phyloP scores from a whole-genome alignment of 305 asterid genomes.

The Fraxinus nigra region DNA sequence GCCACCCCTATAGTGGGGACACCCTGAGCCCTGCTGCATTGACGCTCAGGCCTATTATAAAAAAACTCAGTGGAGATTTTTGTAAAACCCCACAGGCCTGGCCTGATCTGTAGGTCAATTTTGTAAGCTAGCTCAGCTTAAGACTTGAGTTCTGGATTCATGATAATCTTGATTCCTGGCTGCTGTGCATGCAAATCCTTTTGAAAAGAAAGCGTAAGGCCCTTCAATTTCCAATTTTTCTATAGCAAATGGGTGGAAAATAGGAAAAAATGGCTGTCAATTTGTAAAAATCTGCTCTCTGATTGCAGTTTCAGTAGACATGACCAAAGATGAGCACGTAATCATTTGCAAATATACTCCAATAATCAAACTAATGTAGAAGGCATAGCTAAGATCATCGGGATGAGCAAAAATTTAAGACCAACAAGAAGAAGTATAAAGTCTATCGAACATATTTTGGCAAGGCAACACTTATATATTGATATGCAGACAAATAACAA shows the following conservation, averaged over 20 bases:
- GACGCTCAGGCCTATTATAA: background rate
- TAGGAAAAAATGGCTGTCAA: background rate
- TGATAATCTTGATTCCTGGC: background rate
- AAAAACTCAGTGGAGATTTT: background rate
- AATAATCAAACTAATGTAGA: background rate
- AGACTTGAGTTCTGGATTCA: background rate
- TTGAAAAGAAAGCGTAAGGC: background rate
- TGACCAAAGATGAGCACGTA: background rate
- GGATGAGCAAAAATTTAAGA: background rate
- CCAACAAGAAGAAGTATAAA: background rate
- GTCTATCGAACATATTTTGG: background rate
- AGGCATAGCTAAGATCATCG: background rate
- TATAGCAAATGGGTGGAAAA: background rate
- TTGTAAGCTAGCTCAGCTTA: background rate
- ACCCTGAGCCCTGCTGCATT: background rate
- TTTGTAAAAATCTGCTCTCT: background rate
- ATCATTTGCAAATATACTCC: background rate
- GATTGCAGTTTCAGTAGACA: background rate
- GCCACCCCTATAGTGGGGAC: background rate
- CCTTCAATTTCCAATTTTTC: background rate
- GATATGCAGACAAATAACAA: background rate
- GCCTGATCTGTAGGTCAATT: background rate
- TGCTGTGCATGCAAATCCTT: background rate
- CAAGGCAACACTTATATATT: background rate
- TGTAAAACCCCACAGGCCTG: background rate